Conservation (phyloP, 2,329 filamentous ascomycete genomes). For the Metarhizium sp. region DNA sequence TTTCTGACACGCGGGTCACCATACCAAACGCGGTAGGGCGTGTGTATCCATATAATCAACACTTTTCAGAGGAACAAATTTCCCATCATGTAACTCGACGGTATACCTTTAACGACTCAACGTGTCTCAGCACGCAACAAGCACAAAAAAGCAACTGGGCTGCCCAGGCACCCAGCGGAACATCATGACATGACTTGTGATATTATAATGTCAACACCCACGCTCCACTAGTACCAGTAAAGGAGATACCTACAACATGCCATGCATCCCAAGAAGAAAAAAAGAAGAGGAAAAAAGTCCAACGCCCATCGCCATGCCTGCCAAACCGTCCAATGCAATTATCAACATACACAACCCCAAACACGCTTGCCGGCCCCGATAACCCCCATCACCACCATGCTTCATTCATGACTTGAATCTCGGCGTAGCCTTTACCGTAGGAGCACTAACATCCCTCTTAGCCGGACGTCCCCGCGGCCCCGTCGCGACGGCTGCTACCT, state of each 20-base stretch:
- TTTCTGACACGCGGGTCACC: too few species aligned
- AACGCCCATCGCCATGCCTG: conserved; percentile 9
- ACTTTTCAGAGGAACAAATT: too few species aligned
- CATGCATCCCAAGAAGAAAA: background rate
- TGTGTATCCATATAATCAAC: too few species aligned
- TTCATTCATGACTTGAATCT: conserved; percentile 2
- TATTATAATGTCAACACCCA: background rate
- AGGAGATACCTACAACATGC: background rate
- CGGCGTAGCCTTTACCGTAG: conserved; percentile 18
- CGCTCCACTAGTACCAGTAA: background rate
- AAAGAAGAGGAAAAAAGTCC: background rate
- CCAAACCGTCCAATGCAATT: background rate
- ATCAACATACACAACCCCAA: background rate
- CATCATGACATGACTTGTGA: too few species aligned
- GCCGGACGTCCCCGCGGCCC: conserved; percentile 12
- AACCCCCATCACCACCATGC: background rate
- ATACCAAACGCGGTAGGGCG: too few species aligned
- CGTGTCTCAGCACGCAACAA: too few species aligned
- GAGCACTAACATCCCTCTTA: conserved; percentile 40
- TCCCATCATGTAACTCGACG: too few species aligned
- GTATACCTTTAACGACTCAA: too few species aligned
- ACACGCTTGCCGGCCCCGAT: too few species aligned
- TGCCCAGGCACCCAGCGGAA: too few species aligned
- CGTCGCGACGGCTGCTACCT: conserved; percentile 45
- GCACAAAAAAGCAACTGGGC: background rate